phyloP scores from a whole-genome alignment of 73 alveolate genomes.

The Effrenium voratum region DNA sequence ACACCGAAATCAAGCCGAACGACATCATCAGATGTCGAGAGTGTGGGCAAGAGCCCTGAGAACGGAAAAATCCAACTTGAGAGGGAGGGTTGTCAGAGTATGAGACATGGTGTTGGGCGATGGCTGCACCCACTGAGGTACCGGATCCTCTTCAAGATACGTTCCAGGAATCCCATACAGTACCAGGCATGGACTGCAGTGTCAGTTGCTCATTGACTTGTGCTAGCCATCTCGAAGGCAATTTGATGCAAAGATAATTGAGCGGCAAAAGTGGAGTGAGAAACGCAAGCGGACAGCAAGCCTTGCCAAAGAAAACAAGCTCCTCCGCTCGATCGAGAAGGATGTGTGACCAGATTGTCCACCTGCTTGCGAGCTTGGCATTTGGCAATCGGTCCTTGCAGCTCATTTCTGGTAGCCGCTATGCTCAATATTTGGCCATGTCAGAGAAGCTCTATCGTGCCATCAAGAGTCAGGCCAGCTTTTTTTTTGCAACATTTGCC shows the following conservation, averaged over 20 bases:
- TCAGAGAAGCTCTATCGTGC: slow-evolving; percentile 1
- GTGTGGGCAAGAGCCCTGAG: slow-evolving; percentile 36
- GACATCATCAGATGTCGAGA: slow-evolving; percentile 78
- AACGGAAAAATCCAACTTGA: not conserved
- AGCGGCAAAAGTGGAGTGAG: too few relatives aligned
- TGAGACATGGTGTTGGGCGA: too few relatives aligned
- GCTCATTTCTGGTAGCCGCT: too few relatives aligned
- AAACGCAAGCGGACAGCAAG: too few relatives aligned
- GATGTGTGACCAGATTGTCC: too few relatives aligned
- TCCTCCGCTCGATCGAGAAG: too few relatives aligned
- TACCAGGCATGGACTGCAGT: slow-evolving; percentile 24
- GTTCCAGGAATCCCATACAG: slow-evolving; percentile 70
- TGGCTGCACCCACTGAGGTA: slow-evolving; percentile 12
- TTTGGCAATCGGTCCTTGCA: too few relatives aligned
- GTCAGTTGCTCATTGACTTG: not conserved
- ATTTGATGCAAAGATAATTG: too few relatives aligned
- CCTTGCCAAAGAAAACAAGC: too few relatives aligned
- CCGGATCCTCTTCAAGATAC: slow-evolving; percentile 79
- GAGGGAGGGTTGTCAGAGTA: too few relatives aligned
- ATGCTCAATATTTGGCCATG: slow-evolving; percentile 4
- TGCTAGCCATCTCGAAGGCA: not conserved
- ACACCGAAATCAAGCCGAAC: slow-evolving; percentile 31
- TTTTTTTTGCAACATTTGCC: too few relatives aligned
- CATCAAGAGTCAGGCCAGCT: not conserved
- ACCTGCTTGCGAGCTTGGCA: too few relatives aligned